Evolutionary conservation across 1,284 basidiomycete genomes (phyloP).

Genomic region (Neonothopanus nambi): DNA sequence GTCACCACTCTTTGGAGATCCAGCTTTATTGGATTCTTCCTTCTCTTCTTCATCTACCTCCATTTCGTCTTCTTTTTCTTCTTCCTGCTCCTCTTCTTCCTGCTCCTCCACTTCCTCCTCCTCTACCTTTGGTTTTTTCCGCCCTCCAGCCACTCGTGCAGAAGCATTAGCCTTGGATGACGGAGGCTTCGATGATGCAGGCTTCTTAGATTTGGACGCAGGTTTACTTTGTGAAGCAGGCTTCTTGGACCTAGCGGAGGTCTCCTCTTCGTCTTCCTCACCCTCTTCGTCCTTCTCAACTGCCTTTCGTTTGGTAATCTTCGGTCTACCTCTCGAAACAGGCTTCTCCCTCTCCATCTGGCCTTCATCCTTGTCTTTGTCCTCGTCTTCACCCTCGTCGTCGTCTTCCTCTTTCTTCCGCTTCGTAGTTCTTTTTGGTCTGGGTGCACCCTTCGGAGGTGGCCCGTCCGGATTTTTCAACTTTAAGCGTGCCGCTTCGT

Average conservation of each 20-base stretch:
- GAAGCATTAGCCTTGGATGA: conserved; percentile 9
- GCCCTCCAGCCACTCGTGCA: not conserved
- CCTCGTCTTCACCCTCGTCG: conserved; percentile 6
- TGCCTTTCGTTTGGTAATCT: not conserved
- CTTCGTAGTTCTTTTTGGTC: conserved; percentile 9
- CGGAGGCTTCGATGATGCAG: too few relatives aligned
- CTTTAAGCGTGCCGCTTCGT: conserved; percentile 52
- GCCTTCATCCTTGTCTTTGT: not conserved
- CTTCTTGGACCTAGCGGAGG: conserved; percentile 12
- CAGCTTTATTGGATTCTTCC: conserved; percentile 10
- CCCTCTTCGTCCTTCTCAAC: not conserved
- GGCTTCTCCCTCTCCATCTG: not conserved
- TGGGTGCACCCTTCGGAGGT: conserved; percentile 28
- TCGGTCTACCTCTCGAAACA: not conserved
- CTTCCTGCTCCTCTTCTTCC: conserved; percentile 19
- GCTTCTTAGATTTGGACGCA: conserved; percentile 9
- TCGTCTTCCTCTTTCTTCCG: conserved; percentile 15
- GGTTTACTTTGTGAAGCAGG: conserved; percentile 14
- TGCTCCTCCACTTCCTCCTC: not conserved
- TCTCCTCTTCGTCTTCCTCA: not conserved
- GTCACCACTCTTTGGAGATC: conserved; percentile 2
- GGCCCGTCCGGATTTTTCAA: conserved; percentile 47
- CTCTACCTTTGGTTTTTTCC: not conserved
- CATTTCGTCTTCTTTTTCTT: conserved; percentile 14
- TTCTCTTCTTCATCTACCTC: conserved; percentile 13